Base-by-base conservation (phyloP, 2,329 filamentous ascomycete species). In the Aspergillus persii region DNA sequence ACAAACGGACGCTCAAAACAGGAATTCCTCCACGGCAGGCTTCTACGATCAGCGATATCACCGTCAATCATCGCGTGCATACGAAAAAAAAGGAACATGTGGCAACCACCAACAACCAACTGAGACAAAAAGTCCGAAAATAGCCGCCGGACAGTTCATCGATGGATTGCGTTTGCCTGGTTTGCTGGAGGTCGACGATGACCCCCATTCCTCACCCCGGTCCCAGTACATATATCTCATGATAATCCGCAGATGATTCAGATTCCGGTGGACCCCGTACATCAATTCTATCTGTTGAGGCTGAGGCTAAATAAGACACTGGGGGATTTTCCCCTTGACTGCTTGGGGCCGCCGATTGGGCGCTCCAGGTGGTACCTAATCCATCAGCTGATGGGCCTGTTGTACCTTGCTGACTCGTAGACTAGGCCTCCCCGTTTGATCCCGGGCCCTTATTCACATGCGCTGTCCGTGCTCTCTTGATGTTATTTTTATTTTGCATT, bases 61-160 rank as follows among this genome's bases (percentile, higher is more conserved):
- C 18, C 36, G 5, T 41, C 36, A 41, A n/a, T 41, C 36, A 7
- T 39, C 36, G 12, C 36, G 36, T 41, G 36, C 36, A 41, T 41
- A 12, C 3, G 36, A 5, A 41, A 7, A 15, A 5, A 41, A 7
- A 15, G 36, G 36, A 39, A 39, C 36, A 39, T 39, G 36, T 41
- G 36, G 36, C 36, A 41, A 41, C 36, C 12, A 11, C 36, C 36
- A 41, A n/a, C 36, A 15, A 23, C 18, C 18, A 23, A 23, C 18
- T 23, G 18, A 23, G 15, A 41, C 15, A 5, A 12, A 6, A 41
- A 6, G 52, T 39, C 39, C 51, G 51, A 53, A 47, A 47, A 18
- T 47, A 54, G 26, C 52, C 52, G 52, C 41, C 31, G 39, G 52
- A 54, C 52, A 54, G 33, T 47, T 54, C 52, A 54, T n/a, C 52